phyloP scores from a whole-genome alignment of 83 land plant genomes.

The Thuja plicata region DNA sequence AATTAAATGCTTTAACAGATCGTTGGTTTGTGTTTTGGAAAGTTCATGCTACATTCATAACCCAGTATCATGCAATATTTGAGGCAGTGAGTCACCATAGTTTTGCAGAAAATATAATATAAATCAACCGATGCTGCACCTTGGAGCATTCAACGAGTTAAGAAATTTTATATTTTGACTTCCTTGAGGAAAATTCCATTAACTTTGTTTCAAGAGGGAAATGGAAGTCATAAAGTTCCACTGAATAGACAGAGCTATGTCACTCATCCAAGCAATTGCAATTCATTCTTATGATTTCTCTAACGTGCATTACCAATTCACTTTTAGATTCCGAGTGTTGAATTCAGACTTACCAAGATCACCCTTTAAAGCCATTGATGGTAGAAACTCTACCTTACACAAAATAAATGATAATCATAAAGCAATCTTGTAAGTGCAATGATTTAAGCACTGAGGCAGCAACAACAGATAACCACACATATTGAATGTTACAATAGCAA shows the following conservation, averaged over 20 bases:
- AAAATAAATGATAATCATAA: neutral
- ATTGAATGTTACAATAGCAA: neutral
- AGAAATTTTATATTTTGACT: neutral
- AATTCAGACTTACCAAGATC: neutral
- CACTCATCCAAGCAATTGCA: neutral
- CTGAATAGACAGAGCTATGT: neutral
- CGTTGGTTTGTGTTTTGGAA: neutral
- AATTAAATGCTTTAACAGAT: no score
- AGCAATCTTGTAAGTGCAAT: neutral
- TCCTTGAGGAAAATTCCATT: neutral
- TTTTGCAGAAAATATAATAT: neutral
- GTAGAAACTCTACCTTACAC: neutral
- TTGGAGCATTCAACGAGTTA: neutral
- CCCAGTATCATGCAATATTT: neutral
- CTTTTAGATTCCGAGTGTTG: neutral
- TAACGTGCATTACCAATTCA: neutral
- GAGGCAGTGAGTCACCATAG: neutral
- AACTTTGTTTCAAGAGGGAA: neutral
- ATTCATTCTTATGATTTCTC: neutral
- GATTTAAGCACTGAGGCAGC: neutral
- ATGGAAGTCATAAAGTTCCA: neutral
- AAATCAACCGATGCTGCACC: no score
- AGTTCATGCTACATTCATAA: neutral
- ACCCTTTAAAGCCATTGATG: neutral
- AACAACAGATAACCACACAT: neutral